phyloP scores from a whole-genome alignment of 2,329 filamentous ascomycete species.

The Cordyceps tenuipes region DNA sequence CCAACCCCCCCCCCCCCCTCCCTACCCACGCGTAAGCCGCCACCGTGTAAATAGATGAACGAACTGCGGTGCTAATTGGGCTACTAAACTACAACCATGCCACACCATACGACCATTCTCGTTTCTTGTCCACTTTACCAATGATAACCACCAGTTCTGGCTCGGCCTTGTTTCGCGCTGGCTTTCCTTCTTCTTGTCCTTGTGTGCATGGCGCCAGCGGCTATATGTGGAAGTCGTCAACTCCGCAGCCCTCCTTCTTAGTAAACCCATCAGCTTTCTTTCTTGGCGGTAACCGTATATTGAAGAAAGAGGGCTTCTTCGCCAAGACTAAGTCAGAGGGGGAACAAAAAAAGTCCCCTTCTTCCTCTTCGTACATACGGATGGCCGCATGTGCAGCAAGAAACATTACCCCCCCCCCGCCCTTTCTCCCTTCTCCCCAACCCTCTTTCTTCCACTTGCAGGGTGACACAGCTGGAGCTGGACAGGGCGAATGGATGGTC shows the following conservation, averaged over 20 bases:
- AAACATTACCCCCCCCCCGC: no score
- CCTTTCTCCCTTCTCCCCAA: not conserved
- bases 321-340: no score
- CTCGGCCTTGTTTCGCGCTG: not conserved
- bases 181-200: not conserved
- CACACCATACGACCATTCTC: not conserved
- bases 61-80: conserved; percentile 1
- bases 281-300: not conserved
- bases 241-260: not conserved
- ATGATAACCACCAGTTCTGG: not conserved
- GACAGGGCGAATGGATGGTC: not conserved
- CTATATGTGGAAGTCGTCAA: conserved; percentile 5
- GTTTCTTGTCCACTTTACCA: not conserved
- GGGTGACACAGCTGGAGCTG: not conserved
- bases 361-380: no score
- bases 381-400: no score
- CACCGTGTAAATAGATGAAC: conserved; percentile 3
- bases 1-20: not conserved
- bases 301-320: not conserved
- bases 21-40: conserved; percentile 4
- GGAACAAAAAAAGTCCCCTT: no score
- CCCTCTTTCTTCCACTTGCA: not conserved
- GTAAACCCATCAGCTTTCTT: not conserved
- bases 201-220: conserved; percentile 2
- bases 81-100: not conserved